phyloP scores from a whole-genome alignment of 2,329 filamentous ascomycete species.

The Sphaerulina vaccinii region DNA sequence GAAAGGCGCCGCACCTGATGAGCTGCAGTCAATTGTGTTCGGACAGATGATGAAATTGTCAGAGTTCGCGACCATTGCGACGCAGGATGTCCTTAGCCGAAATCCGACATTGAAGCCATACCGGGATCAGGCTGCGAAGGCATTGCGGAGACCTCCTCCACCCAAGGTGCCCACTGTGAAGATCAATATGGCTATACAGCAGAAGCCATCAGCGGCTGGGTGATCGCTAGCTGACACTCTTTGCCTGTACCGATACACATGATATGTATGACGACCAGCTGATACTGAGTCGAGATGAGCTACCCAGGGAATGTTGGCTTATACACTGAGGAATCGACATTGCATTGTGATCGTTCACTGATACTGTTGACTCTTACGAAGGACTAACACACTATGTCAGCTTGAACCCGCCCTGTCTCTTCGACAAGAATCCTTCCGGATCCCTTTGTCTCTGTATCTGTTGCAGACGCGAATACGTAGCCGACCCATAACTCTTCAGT shows the following conservation, averaged over 20 bases:
- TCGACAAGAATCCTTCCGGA: constrained; percentile 26
- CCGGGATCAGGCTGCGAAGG: constrained; percentile 23
- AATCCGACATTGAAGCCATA: constrained; percentile 31
- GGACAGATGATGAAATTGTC: constrained; percentile 29
- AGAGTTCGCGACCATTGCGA: constrained; percentile 24
- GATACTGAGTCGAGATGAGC: too few species aligned
- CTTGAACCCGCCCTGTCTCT: constrained; percentile 25
- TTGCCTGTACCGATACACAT: too few species aligned
- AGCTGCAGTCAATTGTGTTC: constrained; percentile 27
- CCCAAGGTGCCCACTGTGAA: constrained; percentile 30
- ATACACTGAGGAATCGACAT: too few species aligned
- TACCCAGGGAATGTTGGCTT: too few species aligned
- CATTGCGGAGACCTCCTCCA: constrained; percentile 20
- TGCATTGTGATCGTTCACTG: too few species aligned
- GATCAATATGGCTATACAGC: constrained; percentile 30
- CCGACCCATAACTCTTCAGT: constrained; percentile 22
- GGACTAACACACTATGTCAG: constrained; percentile 5
- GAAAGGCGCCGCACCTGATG: constrained; percentile 23
- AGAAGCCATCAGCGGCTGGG: constrained; percentile 18
- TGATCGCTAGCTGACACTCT: background rate
- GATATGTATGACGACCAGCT: too few species aligned
- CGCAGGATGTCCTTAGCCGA: constrained; percentile 30
- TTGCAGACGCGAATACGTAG: constrained; percentile 22
- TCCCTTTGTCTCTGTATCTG: constrained; percentile 24
- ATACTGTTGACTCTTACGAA: too few species aligned